A percentile compares a stretch with the other conserved stretches of the same genome.
phyloP scores from a whole-genome alignment of 2,329 filamentous ascomycete genomes.

The Endoconidiophora laricicola region DNA sequence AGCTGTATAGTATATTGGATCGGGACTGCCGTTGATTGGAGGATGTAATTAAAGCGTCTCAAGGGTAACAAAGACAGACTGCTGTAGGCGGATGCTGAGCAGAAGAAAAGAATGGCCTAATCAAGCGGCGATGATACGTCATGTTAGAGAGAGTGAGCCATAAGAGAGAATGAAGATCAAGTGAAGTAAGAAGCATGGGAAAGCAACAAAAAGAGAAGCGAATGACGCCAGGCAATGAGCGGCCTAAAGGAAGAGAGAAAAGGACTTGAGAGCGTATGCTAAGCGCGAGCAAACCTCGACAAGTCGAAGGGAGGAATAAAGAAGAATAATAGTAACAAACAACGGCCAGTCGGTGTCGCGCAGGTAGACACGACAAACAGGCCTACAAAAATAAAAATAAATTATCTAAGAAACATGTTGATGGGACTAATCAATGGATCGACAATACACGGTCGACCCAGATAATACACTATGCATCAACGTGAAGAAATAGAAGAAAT shows the following conservation, averaged over 20 bases:
- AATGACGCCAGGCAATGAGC: conserved; percentile 1
- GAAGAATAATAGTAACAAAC: not conserved
- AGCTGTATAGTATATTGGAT: not conserved
- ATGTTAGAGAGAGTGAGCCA: conserved; percentile 38
- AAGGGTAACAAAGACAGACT: conserved; percentile 17
- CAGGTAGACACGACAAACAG: too few species aligned
- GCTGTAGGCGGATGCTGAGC: conserved; percentile 11
- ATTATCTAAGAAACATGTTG: conserved; percentile 3
- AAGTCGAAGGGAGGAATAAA: not conserved
- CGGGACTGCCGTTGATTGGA: conserved; percentile 12
- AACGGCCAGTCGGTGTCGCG: too few species aligned
- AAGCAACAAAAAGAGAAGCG: conserved; percentile 3
- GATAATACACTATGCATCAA: conserved; percentile 5
- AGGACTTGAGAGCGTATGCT: too few species aligned
- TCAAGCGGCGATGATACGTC: conserved; percentile 22
- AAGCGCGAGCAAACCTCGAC: not conserved
- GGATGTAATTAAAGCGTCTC: conserved; percentile 16
- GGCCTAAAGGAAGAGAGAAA: conserved; percentile 1
- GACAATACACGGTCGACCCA: not conserved
- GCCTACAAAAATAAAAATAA: not conserved
- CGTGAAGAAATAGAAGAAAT: conserved; percentile 2
- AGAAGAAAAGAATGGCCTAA: conserved; percentile 25
- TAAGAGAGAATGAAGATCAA: conserved; percentile 15
- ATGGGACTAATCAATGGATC: not conserved
- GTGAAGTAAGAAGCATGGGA: conserved; percentile 13